Conservation (phyloP, 176 grass and related monocot genomes). For the Otatea glauca region DNA sequence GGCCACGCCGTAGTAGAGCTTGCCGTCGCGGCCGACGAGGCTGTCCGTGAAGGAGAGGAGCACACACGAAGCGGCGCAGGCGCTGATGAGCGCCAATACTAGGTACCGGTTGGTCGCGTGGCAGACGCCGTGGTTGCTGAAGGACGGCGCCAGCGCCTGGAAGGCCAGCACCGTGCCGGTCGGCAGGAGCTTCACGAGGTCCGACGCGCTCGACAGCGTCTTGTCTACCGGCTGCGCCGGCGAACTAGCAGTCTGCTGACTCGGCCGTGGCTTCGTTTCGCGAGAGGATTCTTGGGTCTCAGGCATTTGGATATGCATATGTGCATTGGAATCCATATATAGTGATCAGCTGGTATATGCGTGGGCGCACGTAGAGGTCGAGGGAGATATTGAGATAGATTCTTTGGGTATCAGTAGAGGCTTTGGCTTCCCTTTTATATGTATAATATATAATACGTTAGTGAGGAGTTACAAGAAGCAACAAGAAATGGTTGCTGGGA, state of each 20-base stretch:
- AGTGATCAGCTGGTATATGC: too few relatives aligned
- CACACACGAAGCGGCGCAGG: constrained; percentile 46
- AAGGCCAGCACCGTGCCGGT: constrained; percentile 66
- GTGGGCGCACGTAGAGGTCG: not conserved
- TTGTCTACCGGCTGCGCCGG: constrained; percentile 18
- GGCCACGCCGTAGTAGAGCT: constrained; percentile 59
- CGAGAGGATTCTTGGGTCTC: not conserved
- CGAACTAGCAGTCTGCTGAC: too few relatives aligned
- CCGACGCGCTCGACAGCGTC: constrained; percentile 48
- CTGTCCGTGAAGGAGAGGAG: constrained; percentile 54
- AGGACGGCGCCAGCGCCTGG: constrained; percentile 70
- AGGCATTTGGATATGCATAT: constrained; percentile 25
- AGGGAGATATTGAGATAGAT: not conserved
- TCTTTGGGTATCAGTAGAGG: not conserved
- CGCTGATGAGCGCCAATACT: constrained; percentile 37
- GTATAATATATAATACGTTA: not conserved
- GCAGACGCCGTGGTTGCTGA: constrained; percentile 66
- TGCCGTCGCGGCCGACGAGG: constrained; percentile 45
- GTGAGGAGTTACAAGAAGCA: not conserved
- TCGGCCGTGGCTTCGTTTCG: not conserved
- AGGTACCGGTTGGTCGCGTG: constrained; percentile 52
- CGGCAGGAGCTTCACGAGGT: constrained; percentile 65
- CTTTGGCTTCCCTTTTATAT: not conserved
- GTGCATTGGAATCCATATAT: constrained; percentile 6
- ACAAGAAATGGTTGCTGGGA: constrained; percentile 18